Evolutionary conservation across 2,329 filamentous ascomycete species (phyloP), one percentile per base, ranked within the genome.

Genomic region (Ophiostoma pallidulum): DNA sequence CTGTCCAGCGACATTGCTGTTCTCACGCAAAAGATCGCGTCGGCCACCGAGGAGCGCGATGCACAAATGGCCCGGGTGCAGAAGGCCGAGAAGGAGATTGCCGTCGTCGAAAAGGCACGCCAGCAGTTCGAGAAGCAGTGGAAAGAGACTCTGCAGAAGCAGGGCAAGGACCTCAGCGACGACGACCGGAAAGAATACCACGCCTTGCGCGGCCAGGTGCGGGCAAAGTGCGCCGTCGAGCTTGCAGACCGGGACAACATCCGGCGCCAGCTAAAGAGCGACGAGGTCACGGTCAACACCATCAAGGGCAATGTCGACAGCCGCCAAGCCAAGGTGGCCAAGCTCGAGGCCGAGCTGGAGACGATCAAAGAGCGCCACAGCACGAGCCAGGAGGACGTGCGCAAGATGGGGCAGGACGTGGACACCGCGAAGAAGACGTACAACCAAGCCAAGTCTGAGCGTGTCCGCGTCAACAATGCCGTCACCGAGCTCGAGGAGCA

Each of bases 401-500:
- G 83, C 54, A 73, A 85, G 40, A 75, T 84, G n/a, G 75, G 79
- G 8, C 75, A 78, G 52, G 84, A 92, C n/a, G 86, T 94, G 42
- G 83, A 89, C 26, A 67, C 71, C 20, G 97, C 94, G 70, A 95
- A 94, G 68, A 94, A 91, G 61, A 85, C 92, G 51, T 85, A 89
- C 60, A 92, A 95, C 61, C 78, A 82, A 46, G 72, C 94, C 35
- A 84, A 86, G 52, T 95, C 89, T 1, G 87, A 94, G 61, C 81
- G 87, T 42, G 76, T 90, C 8, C 80, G 88, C 44, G 82, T 86
- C 8, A 84, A 86, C 45, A 86, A 94, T 60, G 82, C 83, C 60
- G 80, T 84, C 46, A 92, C 86, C 0, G 92, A 97, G 60, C 77
- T 94, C 3, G 90, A 98, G 55, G 90, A 96, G 65, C 91, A 95